A percentile compares a stretch with the other conserved stretches of the same genome.
Conservation (phyloP, 169 alveolate species). For the Hepatocystis sp. region DNA sequence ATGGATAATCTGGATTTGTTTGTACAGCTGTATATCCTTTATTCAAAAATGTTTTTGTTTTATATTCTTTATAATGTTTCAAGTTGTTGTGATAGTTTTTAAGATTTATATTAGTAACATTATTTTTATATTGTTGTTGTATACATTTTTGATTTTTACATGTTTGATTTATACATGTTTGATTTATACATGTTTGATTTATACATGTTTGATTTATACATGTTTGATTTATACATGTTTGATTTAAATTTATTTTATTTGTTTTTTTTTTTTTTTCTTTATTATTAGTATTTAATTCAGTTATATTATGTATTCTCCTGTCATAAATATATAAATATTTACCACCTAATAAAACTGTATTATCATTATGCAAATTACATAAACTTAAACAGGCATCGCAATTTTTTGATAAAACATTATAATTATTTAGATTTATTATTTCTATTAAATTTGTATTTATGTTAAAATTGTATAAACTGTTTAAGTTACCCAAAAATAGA, state of each 20-base stretch:
- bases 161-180: too few relatives aligned
- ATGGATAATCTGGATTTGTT: constrained; percentile 77
- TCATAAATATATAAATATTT: constrained; percentile 75
- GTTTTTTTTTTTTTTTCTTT: neutral
- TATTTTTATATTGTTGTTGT: too few relatives aligned
- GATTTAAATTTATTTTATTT: too few relatives aligned
- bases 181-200: too few relatives aligned
- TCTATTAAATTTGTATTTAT: constrained; percentile 12
- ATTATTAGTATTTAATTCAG: constrained; percentile 35
- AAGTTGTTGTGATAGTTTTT: too few relatives aligned
- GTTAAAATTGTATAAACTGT: constrained; percentile 25
- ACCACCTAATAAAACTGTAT: constrained; percentile 78
- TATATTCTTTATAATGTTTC: constrained; percentile 21
- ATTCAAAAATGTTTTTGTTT: constrained; percentile 12
- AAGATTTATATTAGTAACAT: too few relatives aligned
- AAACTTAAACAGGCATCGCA: constrained; percentile 16
- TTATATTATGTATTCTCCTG: constrained; percentile 39
- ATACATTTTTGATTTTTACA: too few relatives aligned
- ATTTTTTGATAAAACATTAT: neutral
- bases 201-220: too few relatives aligned
- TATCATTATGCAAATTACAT: constrained; percentile 36
- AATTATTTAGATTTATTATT: constrained; percentile 10
- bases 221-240: too few relatives aligned
- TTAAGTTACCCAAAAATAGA: constrained; percentile 12
- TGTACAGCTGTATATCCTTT: constrained; percentile 81